Base-by-base conservation (phyloP, 2,329 filamentous ascomycete species). In the Sclerotinia sclerotiorum region DNA sequence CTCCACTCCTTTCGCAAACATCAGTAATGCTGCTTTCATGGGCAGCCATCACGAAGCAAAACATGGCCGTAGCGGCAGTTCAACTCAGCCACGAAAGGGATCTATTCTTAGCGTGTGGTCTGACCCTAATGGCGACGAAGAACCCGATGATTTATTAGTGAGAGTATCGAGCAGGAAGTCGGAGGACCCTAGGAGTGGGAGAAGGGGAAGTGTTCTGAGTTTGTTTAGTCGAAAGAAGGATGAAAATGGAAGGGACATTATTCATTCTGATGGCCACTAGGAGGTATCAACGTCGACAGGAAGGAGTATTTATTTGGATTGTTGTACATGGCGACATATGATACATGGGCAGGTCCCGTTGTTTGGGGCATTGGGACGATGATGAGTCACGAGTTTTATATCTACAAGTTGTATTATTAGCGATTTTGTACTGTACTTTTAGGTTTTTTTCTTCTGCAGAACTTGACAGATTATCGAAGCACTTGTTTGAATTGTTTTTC, bases 1-100 rank as follows among this genome's bases (percentile, higher is more conserved):
- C 5, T 68, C 66, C 15, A 68, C 60, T 39, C 39, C 58, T 17
- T 68, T 68, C 6, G 66, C 27, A 35, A 57, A 56, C 3, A 6
- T 68, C 13, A 65, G 24, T 24, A 68, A 65, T n/a, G 7, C 66
- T 8, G 24, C 66, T 44, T 68, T 68, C n/a, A 65, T 65, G 27
- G 58, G 58, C 1, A 10, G 29, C 6, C 60, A 68, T 5, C 66
- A 68, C 24, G 58, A 64, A 44, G 56, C 15, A 24, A 67, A 63
- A 27, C 51, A 65, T 19, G 42, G 39, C 11, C 66, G 51, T 10
- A 64, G 60, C 5, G 54, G 60, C 17, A 48, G 49, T 42, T 48
- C 65, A 13, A 24, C 6, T 13, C 39, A 57, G 17, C 35, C 27
- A 21, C 24, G 66, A 24, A 46, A 65, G 10, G 66, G 66, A 15